Conservation (phyloP, 164 flowering plant species). For the Akebia trifoliata region DNA sequence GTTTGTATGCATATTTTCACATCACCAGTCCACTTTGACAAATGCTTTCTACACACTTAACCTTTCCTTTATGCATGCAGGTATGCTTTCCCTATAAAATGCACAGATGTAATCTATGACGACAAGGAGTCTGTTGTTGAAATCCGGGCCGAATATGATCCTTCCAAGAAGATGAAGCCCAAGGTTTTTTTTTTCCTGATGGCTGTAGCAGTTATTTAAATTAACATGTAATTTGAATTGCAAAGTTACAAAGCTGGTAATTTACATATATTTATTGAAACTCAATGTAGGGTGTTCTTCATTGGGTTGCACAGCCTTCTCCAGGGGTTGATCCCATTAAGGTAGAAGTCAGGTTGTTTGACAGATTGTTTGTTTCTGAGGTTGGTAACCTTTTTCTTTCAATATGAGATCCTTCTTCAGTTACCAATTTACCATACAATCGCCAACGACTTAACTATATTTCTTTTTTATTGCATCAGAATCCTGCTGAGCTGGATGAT, state of each 20-base stretch:
- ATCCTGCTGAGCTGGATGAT: constrained; percentile 85
- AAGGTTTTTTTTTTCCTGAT: constrained; percentile 76
- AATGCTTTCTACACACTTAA: constrained; percentile 3
- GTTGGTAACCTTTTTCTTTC: constrained; percentile 29
- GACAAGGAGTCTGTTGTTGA: constrained; percentile 74
- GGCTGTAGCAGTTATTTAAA: no score
- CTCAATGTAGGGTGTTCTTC: constrained; percentile 73
- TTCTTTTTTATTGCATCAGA: constrained; percentile 37
- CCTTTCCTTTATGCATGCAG: constrained; percentile 30
- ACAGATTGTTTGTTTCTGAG: constrained; percentile 81
- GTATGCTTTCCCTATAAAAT: constrained; percentile 92
- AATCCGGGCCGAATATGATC: constrained; percentile 86
- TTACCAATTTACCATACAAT: no score
- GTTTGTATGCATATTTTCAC: constrained; percentile 24
- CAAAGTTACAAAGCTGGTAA: no score
- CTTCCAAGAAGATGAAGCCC: constrained; percentile 73
- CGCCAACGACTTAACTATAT: neutral
- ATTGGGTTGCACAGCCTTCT: constrained; percentile 92
- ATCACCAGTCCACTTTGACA: neutral
- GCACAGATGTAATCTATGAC: constrained; percentile 75
- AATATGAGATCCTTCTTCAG: no score
- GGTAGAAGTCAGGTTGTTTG: constrained; percentile 90
- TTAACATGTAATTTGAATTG: no score
- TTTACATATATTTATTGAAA: no score
- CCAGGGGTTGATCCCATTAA: constrained; percentile 73